Conservation (phyloP, 306 rosid species). For the Prosopis cineraria region DNA sequence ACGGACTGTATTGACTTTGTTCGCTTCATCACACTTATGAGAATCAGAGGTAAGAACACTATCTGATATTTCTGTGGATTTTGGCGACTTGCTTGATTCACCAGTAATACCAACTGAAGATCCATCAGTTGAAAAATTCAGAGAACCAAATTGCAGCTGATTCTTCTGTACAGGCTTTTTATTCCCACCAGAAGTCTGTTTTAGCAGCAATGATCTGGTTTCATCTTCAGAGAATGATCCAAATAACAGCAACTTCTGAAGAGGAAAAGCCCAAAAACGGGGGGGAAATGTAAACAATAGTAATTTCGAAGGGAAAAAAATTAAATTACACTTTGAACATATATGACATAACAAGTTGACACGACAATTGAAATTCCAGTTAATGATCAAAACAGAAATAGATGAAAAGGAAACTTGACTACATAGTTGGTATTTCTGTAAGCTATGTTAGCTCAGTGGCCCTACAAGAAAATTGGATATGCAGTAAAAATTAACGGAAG, state of each 20-base stretch:
- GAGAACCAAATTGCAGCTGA: constrained; percentile 70
- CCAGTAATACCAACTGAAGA: constrained; percentile 23
- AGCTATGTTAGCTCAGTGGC: neutral
- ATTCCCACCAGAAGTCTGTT: constrained; percentile 44
- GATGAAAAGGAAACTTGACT: neutral
- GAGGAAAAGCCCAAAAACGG: constrained; percentile 20
- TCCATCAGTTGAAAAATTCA: constrained; percentile 42
- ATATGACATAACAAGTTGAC: constrained; percentile 18
- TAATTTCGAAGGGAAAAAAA: neutral
- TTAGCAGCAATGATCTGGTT: constrained; percentile 60
- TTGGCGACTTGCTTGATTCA: constrained; percentile 39
- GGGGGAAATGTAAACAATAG: constrained; percentile 12
- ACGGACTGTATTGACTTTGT: constrained; percentile 29
- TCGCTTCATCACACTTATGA: constrained; percentile 45
- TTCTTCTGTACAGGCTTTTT: constrained; percentile 56
- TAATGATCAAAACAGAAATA: constrained; percentile 3
- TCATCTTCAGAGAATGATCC: constrained; percentile 96
- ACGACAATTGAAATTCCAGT: constrained; percentile 7
- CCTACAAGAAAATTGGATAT: neutral
- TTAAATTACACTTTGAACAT: neutral
- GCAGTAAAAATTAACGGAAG: neutral
- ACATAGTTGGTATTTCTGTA: neutral
- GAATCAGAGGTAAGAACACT: constrained; percentile 32
- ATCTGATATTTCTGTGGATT: constrained; percentile 36
- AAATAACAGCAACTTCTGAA: constrained; percentile 59